Percentiles rank a stretch among this genome's conserved stretches.
Conservation (phyloP, 2,329 filamentous ascomycete genomes). For the Passalora sequoiae region DNA sequence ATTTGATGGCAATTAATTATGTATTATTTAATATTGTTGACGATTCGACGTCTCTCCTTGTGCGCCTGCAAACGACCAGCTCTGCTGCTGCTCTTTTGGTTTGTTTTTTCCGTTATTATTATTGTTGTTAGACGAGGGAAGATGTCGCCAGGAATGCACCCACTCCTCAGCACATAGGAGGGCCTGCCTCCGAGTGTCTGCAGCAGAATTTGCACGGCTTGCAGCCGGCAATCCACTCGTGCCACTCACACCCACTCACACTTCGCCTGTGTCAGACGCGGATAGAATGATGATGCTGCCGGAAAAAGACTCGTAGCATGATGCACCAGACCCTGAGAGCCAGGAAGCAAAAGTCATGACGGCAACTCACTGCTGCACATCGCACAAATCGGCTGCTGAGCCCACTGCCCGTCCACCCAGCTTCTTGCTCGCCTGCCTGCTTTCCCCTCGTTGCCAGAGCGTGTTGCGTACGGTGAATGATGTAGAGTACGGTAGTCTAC, state of each 20-base stretch:
- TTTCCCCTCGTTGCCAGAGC: not conserved
- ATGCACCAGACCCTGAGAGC: not conserved
- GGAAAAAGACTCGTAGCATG: not conserved
- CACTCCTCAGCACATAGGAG: not conserved
- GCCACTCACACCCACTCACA: no score
- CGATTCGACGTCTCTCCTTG: not conserved
- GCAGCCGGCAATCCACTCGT: no score
- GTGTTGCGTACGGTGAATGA: no score
- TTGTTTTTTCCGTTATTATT: not conserved
- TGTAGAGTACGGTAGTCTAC: no score
- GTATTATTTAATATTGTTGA: not conserved
- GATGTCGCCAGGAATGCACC: not conserved
- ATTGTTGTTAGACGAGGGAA: not conserved
- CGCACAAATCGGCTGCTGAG: constrained; percentile 3
- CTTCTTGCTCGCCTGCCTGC: not conserved
- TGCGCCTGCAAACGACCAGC: constrained; percentile 1
- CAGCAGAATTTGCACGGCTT: not conserved
- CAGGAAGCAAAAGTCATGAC: not conserved
- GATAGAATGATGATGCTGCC: not conserved
- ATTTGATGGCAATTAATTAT: not conserved
- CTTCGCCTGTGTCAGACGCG: not conserved
- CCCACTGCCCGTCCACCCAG: not conserved
- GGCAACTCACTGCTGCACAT: not conserved
- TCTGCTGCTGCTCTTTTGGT: not conserved
- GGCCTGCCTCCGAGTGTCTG: not conserved